These are phyloP conservation scores for Tulasnella sp. DNA, from an alignment of 768 basidiomycete species.

Conservation along the genomic window DNA sequence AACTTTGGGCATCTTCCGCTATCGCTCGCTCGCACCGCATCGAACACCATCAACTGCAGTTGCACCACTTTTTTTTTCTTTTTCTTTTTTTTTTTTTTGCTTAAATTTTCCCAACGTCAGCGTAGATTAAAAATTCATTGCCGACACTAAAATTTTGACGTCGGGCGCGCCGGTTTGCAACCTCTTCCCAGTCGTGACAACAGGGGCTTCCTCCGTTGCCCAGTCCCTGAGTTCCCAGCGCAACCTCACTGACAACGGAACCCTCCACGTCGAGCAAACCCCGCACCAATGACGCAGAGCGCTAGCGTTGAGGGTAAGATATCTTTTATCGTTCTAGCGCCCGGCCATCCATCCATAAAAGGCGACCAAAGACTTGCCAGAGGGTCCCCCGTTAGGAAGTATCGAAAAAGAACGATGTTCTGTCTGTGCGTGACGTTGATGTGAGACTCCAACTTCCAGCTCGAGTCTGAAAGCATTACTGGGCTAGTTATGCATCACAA, in stretches of 20 bases:
- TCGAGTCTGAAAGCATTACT: neutral
- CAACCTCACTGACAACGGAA: neutral
- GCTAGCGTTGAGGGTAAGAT: neutral
- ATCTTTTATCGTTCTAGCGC: neutral
- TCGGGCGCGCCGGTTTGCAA: neutral
- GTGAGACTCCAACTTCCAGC: neutral
- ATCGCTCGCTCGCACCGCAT: neutral
- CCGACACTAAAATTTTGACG: neutral
- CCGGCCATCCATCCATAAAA: neutral
- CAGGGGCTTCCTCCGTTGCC: neutral
- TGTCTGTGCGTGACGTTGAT: neutral
- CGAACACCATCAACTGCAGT: neutral
- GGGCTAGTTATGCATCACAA: neutral
- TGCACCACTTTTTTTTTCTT: neutral
- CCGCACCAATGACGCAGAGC: neutral
- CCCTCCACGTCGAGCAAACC: neutral
- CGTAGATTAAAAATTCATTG: neutral
- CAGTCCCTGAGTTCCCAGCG: conserved; percentile 2
- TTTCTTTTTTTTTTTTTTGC: neutral
- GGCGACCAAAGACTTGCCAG: no score
- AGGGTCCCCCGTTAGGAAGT: no score
- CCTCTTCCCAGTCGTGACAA: neutral
- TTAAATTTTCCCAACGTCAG: no score
- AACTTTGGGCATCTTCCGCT: neutral
- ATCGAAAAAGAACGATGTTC: neutral